These are phyloP conservation scores for Chaetomidium leptoderma DNA, from an alignment of 495 filamentous ascomycete genomes.

Conservation along the genomic window DNA sequence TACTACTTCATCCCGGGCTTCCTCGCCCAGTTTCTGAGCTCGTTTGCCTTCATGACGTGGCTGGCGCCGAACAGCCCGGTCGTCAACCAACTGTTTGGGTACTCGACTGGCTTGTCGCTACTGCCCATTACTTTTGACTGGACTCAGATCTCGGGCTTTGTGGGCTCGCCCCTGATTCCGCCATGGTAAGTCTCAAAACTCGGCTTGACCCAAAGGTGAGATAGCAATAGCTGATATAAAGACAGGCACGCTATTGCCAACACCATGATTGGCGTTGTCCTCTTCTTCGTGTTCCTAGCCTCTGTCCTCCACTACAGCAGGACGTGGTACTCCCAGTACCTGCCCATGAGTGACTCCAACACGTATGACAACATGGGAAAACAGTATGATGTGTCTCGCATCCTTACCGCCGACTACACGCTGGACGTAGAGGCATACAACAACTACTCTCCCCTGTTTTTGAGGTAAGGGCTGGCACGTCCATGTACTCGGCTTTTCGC, in stretches of 20 bases:
- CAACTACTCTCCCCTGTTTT: slow-evolving; percentile 58
- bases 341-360: slow-evolving; percentile 56
- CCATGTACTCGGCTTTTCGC: neutral
- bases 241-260: slow-evolving; percentile 54
- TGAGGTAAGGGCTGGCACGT: too few species aligned
- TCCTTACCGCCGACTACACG: slow-evolving; percentile 49
- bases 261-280: slow-evolving; percentile 56
- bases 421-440: slow-evolving; percentile 54
- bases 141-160: slow-evolving; percentile 57
- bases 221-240: slow-evolving; percentile 1
- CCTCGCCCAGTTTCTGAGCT: slow-evolving; percentile 53
- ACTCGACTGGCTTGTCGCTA: slow-evolving; percentile 56
- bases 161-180: slow-evolving; percentile 54
- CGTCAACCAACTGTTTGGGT: slow-evolving; percentile 67
- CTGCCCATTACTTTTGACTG: slow-evolving; percentile 63
- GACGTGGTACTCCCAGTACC: slow-evolving; percentile 57
- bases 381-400: slow-evolving; percentile 51
- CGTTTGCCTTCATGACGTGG: slow-evolving; percentile 61
- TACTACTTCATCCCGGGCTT: slow-evolving; percentile 61
- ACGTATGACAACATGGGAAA: slow-evolving; percentile 61
- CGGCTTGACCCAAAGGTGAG: neutral
- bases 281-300: slow-evolving; percentile 48
- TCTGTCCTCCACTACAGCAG: slow-evolving; percentile 59
- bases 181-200: slow-evolving; percentile 45
- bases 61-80: slow-evolving; percentile 57